phyloP scores from a whole-genome alignment of 2,329 filamentous ascomycete species.

The Trichoderma sp. region DNA sequence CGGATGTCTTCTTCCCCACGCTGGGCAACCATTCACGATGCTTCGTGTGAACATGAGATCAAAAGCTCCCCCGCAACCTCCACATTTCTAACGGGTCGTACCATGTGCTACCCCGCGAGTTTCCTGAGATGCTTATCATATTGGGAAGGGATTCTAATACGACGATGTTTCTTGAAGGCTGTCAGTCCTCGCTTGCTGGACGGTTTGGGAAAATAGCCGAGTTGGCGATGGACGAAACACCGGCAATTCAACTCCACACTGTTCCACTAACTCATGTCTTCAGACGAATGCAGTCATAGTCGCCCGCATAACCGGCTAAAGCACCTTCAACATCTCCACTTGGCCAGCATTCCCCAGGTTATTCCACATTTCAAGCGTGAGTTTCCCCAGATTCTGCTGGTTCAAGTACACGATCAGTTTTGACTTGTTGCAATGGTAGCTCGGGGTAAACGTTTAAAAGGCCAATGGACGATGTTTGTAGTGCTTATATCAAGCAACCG shows the following conservation, averaged over 20 bases:
- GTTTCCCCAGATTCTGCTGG: not conserved
- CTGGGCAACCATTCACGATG: not conserved
- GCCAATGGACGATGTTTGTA: not conserved
- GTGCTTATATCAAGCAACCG: not conserved
- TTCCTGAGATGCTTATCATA: not conserved
- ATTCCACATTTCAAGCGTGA: not conserved
- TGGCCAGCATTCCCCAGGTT: not conserved
- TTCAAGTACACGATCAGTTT: too few species aligned
- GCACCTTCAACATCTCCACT: not conserved
- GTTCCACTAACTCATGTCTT: not conserved
- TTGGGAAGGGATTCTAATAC: not conserved
- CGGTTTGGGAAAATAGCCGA: constrained; percentile 9
- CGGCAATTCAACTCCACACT: not conserved
- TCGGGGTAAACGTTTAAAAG: constrained; percentile 11
- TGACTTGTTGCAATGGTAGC: not conserved
- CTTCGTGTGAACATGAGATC: not conserved
- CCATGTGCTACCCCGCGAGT: not conserved
- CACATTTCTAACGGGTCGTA: not conserved
- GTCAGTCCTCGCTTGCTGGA: not conserved
- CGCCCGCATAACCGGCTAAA: not conserved
- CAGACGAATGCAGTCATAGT: not conserved
- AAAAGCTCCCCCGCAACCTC: not conserved
- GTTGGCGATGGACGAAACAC: not conserved
- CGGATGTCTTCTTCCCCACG: not conserved
- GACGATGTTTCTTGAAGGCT: not conserved